Evolutionary conservation across 2,329 filamentous ascomycete species (phyloP).

Genomic region (Aspergillus sclerotialis): DNA sequence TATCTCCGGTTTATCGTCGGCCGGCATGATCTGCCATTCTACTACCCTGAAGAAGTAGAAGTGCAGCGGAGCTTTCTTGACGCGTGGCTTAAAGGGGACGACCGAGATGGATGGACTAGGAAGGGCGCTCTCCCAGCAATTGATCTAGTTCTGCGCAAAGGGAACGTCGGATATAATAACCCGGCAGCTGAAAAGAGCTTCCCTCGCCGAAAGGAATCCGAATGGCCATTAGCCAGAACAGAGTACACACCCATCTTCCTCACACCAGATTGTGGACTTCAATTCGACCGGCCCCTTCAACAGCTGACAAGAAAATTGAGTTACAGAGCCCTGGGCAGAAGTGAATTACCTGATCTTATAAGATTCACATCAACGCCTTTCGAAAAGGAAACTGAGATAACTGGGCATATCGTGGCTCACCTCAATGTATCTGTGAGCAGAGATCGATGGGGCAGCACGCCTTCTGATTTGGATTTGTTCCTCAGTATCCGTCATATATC

Average conservation of each 20-base stretch:
- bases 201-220: conserved; percentile 46
- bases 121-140: conserved; percentile 52
- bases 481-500: conserved; percentile 46
- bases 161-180: conserved; percentile 58
- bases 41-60: conserved; percentile 59
- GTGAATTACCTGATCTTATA: neutral
- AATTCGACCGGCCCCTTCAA: no score
- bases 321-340: neutral
- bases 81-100: conserved; percentile 45
- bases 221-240: conserved; percentile 61
- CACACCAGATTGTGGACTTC: conserved; percentile 31
- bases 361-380: conserved; percentile 2
- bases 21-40: conserved; percentile 63
- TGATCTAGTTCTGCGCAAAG: conserved; percentile 53
- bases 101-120: conserved; percentile 13
- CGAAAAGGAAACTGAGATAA: conserved; percentile 46
- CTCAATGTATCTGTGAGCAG: conserved; percentile 51
- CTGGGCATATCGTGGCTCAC: conserved; percentile 57
- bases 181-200: conserved; percentile 51
- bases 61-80: conserved; percentile 59
- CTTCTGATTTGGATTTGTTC: conserved; percentile 46
- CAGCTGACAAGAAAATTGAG: no score
- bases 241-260: conserved; percentile 55
- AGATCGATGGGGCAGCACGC: conserved; percentile 22
- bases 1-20: conserved; percentile 61